phyloP scores from a whole-genome alignment of 352 stramenopile species.

The Blastocystis sp. region DNA sequence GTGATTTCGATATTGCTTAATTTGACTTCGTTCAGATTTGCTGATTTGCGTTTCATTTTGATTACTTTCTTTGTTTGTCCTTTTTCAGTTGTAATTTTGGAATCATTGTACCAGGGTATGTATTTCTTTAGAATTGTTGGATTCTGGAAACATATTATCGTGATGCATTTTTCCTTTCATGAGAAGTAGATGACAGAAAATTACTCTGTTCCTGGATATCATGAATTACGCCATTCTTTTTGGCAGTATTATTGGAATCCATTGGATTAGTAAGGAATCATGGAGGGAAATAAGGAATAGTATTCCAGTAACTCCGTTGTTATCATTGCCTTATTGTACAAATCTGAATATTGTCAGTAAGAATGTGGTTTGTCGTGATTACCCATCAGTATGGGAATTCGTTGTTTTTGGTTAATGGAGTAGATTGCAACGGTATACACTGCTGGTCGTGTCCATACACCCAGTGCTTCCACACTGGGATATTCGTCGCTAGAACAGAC shows the following conservation, averaged over 20 bases:
- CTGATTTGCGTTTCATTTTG: constrained; percentile 24
- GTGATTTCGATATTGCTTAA: background rate
- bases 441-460: background rate
- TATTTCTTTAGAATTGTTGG: background rate
- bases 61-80: constrained; percentile 51
- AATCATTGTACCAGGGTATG: background rate
- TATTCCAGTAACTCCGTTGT: constrained; percentile 1
- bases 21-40: background rate
- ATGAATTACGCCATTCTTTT: background rate
- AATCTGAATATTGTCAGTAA: constrained; percentile 58
- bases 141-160: background rate
- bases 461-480: background rate
- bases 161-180: background rate
- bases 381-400: background rate
- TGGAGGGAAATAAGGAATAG: background rate
- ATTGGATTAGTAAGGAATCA: constrained; percentile 1
- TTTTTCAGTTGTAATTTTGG: background rate
- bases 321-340: constrained; percentile 32
- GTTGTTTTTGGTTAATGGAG: too few relatives aligned
- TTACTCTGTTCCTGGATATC: background rate
- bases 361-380: constrained; percentile 60
- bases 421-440: constrained; percentile 13
- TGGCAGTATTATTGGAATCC: background rate
- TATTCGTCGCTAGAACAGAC: background rate
- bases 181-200: constrained; percentile 2